phyloP scores from a whole-genome alignment of 208 protist species.

The Leishmania aethiopica region DNA sequence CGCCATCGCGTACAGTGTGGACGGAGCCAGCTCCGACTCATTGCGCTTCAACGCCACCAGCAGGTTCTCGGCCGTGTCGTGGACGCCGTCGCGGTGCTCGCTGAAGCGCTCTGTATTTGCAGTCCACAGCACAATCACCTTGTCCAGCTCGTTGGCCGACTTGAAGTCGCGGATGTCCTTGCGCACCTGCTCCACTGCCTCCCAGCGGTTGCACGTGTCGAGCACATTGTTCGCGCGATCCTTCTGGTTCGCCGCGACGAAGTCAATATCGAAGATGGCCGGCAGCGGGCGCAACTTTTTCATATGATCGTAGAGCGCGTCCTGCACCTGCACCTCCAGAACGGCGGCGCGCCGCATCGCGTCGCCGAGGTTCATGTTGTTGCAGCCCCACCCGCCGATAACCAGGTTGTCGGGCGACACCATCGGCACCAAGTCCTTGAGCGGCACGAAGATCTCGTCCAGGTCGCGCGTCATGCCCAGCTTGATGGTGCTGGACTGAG shows the following conservation, averaged over 20 bases:
- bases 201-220: constrained; percentile 81
- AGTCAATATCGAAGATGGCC: constrained; percentile 97
- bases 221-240: constrained; percentile 98
- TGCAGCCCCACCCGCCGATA: constrained; percentile 99
- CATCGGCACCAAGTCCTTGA: constrained; percentile 96
- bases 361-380: constrained; percentile 90
- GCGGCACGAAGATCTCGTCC: constrained; percentile 93
- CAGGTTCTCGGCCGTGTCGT: constrained; percentile 97
- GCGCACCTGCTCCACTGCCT: constrained; percentile 95
- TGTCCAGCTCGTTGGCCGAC: constrained; percentile 92
- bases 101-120: constrained; percentile 99
- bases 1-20: constrained; percentile 96
- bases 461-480: constrained; percentile 91
- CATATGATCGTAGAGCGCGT: constrained; percentile 85
- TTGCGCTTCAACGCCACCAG: constrained; percentile 87
- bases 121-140: constrained; percentile 98
- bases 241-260: constrained; percentile 98
- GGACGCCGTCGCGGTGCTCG: constrained; percentile 89
- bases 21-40: constrained; percentile 95
- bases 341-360: constrained; percentile 97
- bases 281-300: constrained; percentile 93
- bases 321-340: constrained; percentile 94
- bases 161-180: constrained; percentile 95
- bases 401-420: constrained; percentile 97
- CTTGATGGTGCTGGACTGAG: constrained; percentile 96